A percentile compares a stretch with the other conserved stretches of the same genome.
These are phyloP conservation scores for Fonsecaea pedrosoi DNA, from an alignment of 2,329 filamentous ascomycete genomes.

Conservation along the genomic window DNA sequence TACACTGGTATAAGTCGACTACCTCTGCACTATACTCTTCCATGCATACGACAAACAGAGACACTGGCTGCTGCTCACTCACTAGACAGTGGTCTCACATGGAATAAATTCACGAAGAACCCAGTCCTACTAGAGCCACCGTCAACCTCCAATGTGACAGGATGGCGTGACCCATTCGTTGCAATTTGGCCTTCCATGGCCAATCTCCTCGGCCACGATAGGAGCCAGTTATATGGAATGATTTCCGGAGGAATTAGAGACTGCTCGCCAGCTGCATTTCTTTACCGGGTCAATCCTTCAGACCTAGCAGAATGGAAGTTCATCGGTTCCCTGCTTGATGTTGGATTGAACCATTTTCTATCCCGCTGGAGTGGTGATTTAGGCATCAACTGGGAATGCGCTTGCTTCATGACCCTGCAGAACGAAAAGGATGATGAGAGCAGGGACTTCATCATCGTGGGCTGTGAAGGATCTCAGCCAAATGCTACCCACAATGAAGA, in stretches of 20 bases:
- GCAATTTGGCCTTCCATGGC: slow-evolving; percentile 43
- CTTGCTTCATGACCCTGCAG: slow-evolving; percentile 55
- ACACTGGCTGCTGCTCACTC: slow-evolving; percentile 50
- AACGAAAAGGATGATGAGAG: slow-evolving; percentile 37
- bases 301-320: slow-evolving; percentile 56
- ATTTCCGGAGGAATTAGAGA: slow-evolving; percentile 56
- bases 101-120: slow-evolving; percentile 47
- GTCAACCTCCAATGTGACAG: slow-evolving; percentile 46
- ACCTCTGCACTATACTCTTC: slow-evolving; percentile 51
- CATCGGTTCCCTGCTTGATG: slow-evolving; percentile 52
- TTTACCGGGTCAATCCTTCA: slow-evolving; percentile 53
- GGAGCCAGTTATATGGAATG: slow-evolving; percentile 52
- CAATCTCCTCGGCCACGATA: slow-evolving; percentile 16
- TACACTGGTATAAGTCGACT: slow-evolving; percentile 52
- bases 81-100: slow-evolving; percentile 48
- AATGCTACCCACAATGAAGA: not conserved
- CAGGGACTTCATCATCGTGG: slow-evolving; percentile 54
- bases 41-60: slow-evolving; percentile 48
- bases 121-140: slow-evolving; percentile 49
- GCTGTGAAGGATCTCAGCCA: slow-evolving; percentile 51
- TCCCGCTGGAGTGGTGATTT: slow-evolving; percentile 59
- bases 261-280: slow-evolving; percentile 54
- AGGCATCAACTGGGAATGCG: slow-evolving; percentile 61
- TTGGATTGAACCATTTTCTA: slow-evolving; percentile 49
- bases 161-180: slow-evolving; percentile 53